Evolutionary conservation across 2,329 filamentous ascomycete genomes (phyloP).

Genomic region (Phyllosticta capitalensis): DNA sequence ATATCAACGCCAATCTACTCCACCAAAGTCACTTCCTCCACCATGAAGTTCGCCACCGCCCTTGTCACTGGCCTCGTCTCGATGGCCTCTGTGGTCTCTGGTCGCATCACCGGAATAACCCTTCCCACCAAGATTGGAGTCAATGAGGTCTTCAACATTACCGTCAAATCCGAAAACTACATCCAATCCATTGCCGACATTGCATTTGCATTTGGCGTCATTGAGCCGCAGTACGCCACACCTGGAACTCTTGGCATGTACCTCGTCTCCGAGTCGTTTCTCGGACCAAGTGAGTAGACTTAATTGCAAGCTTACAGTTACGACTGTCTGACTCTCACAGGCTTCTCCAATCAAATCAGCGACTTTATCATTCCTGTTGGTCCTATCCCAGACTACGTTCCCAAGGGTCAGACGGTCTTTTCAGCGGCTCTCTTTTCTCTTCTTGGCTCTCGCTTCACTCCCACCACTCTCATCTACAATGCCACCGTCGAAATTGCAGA

Average conservation of each 20-base stretch:
- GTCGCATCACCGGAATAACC: conserved; percentile 37
- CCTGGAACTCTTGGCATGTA: conserved; percentile 21
- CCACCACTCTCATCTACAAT: conserved; percentile 15
- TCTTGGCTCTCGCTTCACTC: background rate
- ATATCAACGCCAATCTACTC: background rate
- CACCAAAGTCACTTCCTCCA: background rate
- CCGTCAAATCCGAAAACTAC: conserved; percentile 34
- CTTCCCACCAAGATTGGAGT: conserved; percentile 34
- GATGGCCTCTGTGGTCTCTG: conserved; percentile 19
- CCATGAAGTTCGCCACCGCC: conserved; percentile 14
- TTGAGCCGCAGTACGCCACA: conserved; percentile 16
- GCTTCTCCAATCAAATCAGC: conserved; percentile 15
- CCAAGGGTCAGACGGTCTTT: conserved; percentile 16
- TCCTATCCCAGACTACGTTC: conserved; percentile 14
- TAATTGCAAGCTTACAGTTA: background rate
- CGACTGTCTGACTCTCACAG: background rate
- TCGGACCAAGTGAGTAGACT: background rate
- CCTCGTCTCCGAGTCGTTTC: background rate
- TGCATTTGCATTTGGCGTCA: conserved; percentile 35
- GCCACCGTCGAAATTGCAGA: conserved; percentile 19
- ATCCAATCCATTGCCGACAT: conserved; percentile 38
- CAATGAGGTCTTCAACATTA: conserved; percentile 28
- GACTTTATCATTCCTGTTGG: conserved; percentile 18
- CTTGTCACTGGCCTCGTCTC: conserved; percentile 14
- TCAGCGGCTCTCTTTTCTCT: conserved; percentile 17